Evolutionary conservation across 2,329 filamentous ascomycete genomes (phyloP).

Genomic region (Scytalidium sp.): DNA sequence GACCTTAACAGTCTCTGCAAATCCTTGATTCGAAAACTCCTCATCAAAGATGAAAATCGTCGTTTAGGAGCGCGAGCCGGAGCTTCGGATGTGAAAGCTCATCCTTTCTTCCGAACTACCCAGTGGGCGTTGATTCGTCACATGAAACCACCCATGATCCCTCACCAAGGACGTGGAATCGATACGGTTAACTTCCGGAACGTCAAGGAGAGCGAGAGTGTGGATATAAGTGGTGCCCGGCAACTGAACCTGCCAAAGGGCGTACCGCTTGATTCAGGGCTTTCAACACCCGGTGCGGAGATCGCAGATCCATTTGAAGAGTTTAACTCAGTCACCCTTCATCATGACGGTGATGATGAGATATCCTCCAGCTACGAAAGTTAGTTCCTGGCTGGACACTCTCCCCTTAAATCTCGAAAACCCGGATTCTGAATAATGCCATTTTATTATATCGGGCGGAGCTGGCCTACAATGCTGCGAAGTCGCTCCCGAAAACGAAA

Average conservation of each 20-base stretch:
- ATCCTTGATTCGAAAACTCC: slow-evolving; percentile 88
- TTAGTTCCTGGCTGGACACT: not conserved
- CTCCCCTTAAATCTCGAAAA: not conserved
- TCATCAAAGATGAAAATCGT: slow-evolving; percentile 97
- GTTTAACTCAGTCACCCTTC: slow-evolving; percentile 96
- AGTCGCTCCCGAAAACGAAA: too few relatives aligned
- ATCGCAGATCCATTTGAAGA: slow-evolving; percentile 90
- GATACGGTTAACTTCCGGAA: slow-evolving; percentile 98
- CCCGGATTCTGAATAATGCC: not conserved
- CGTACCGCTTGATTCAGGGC: slow-evolving; percentile 80
- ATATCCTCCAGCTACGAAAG: not conserved
- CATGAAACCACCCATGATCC: slow-evolving; percentile 96
- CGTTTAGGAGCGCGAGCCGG: slow-evolving; percentile 91
- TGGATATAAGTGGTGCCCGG: slow-evolving; percentile 69
- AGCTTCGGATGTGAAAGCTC: slow-evolving; percentile 92
- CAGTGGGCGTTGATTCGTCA: slow-evolving; percentile 97
- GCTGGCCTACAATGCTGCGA: not conserved
- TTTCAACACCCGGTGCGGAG: slow-evolving; percentile 82
- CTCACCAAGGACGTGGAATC: slow-evolving; percentile 82
- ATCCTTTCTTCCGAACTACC: slow-evolving; percentile 93
- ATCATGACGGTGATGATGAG: slow-evolving; percentile 87
- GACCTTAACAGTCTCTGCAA: slow-evolving; percentile 83
- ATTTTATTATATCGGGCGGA: not conserved
- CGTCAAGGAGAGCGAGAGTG: slow-evolving; percentile 94
- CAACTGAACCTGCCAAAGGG: slow-evolving; percentile 57